Evolutionary conservation across 2,329 filamentous ascomycete genomes (phyloP).

Genomic region (Aspergillus transmontanensis): DNA sequence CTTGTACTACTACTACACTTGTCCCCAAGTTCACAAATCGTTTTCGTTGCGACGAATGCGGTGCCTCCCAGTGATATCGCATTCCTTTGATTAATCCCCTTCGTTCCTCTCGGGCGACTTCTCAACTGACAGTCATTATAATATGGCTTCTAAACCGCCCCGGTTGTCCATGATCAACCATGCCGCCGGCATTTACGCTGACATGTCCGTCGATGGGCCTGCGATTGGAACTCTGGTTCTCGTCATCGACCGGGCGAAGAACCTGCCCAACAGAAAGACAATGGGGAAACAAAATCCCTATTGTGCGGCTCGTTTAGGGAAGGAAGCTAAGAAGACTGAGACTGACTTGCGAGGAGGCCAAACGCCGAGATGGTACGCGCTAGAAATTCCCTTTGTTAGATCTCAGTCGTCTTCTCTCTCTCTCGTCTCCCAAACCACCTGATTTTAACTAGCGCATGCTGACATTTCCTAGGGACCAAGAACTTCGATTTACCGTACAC

Average conservation of each 20-base stretch:
- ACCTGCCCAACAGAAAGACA: slow-evolving; percentile 91
- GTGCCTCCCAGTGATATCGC: not conserved
- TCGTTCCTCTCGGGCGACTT: not conserved
- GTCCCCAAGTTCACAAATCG: not conserved
- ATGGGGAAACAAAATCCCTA: slow-evolving; percentile 99
- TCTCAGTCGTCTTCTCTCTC: not conserved
- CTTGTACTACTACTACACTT: not conserved
- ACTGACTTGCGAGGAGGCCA: slow-evolving; percentile 94
- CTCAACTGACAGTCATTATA: not conserved
- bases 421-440: not conserved
- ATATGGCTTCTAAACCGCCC: slow-evolving; percentile 43
- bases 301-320: slow-evolving; percentile 88
- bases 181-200: slow-evolving; percentile 89
- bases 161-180: slow-evolving; percentile 68
- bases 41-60: not conserved
- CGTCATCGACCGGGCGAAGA: slow-evolving; percentile 93
- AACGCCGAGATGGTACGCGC: slow-evolving; percentile 81
- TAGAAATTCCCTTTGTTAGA: not conserved
- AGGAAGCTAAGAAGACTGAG: slow-evolving; percentile 95
- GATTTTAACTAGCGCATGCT: not conserved
- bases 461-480: slow-evolving; percentile 76
- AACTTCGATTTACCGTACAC: slow-evolving; percentile 93
- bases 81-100: not conserved
- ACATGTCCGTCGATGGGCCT: slow-evolving; percentile 91
- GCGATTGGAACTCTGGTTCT: slow-evolving; percentile 90